phyloP scores from a whole-genome alignment of 257 asterid species.

The Solanum infundibuliforme region DNA sequence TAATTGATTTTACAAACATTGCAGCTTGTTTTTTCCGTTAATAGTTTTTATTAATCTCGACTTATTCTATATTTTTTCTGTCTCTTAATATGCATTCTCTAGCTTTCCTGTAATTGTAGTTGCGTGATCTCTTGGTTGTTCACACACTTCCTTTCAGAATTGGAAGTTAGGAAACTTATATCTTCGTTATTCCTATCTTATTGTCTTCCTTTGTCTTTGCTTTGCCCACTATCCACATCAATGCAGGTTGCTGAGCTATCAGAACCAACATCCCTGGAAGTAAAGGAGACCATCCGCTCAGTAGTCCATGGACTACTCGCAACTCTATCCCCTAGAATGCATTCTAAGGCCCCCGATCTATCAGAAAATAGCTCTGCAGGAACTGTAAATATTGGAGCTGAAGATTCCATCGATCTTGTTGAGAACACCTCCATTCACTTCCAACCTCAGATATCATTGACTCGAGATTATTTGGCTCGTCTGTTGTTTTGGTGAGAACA shows the following conservation, averaged over 20 bases:
- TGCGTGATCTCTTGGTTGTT: neutral
- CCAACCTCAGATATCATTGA: conserved; percentile 74
- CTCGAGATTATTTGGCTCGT: conserved; percentile 93
- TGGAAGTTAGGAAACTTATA: neutral
- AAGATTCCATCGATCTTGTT: conserved; percentile 65
- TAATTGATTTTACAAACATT: neutral
- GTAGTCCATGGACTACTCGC: conserved; percentile 95
- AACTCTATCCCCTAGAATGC: conserved; percentile 94
- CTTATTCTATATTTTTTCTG: neutral
- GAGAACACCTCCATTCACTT: conserved; percentile 79
- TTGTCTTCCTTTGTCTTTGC: neutral
- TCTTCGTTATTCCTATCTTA: neutral
- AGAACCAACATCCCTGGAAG: conserved; percentile 69
- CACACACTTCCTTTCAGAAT: neutral
- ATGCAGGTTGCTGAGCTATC: conserved; percentile 86
- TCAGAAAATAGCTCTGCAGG: conserved; percentile 35
- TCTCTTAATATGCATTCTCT: neutral
- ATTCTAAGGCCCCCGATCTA: conserved; percentile 59
- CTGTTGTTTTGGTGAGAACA: conserved; percentile 62
- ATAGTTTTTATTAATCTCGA: neutral
- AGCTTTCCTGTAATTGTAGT: neutral
- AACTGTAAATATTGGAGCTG: conserved; percentile 29
- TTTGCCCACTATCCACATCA: neutral
- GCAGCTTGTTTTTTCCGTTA: neutral
- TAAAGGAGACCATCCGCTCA: conserved; percentile 68